These are phyloP conservation scores for Leccinum subgranulosum DNA, from an alignment of 768 basidiomycete species.

Conservation along the genomic window DNA sequence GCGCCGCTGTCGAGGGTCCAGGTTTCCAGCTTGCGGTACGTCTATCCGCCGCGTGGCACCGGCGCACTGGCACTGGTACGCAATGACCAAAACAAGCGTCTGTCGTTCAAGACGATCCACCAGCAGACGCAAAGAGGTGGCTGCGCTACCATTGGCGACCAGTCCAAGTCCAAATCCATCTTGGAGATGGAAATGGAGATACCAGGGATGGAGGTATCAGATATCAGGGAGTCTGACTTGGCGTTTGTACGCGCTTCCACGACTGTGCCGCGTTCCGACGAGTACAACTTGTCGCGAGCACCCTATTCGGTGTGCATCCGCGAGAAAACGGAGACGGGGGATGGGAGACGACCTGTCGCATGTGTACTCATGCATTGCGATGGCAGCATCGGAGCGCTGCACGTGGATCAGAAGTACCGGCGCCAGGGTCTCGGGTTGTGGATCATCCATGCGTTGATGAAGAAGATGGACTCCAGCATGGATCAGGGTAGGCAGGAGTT, in stretches of 20 bases:
- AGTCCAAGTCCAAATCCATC: neutral
- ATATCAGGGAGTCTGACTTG: constrained; percentile 12
- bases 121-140: neutral
- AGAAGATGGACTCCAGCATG: constrained; percentile 7
- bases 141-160: too few relatives aligned
- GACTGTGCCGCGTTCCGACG: constrained; percentile 14
- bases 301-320: constrained; percentile 25
- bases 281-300: constrained; percentile 19
- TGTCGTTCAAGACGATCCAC: neutral
- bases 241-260: constrained; percentile 8
- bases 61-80: neutral
- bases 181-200: neutral
- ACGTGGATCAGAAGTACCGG: constrained; percentile 7
- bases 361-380: constrained; percentile 20
- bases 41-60: neutral
- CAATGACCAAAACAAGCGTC: neutral
- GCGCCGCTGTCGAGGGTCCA: constrained; percentile 4
- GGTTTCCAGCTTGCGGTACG: neutral
- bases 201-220: neutral
- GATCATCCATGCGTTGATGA: constrained; percentile 8
- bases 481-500: neutral
- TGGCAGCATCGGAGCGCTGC: constrained; percentile 17
- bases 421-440: constrained; percentile 11
- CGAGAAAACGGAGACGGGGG: neutral
- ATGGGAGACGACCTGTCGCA: constrained; percentile 3